A percentile compares a stretch with the other conserved stretches of the same genome.
phyloP scores from a whole-genome alignment of 768 basidiomycete species.

The Sporobolomyces phaffii region DNA sequence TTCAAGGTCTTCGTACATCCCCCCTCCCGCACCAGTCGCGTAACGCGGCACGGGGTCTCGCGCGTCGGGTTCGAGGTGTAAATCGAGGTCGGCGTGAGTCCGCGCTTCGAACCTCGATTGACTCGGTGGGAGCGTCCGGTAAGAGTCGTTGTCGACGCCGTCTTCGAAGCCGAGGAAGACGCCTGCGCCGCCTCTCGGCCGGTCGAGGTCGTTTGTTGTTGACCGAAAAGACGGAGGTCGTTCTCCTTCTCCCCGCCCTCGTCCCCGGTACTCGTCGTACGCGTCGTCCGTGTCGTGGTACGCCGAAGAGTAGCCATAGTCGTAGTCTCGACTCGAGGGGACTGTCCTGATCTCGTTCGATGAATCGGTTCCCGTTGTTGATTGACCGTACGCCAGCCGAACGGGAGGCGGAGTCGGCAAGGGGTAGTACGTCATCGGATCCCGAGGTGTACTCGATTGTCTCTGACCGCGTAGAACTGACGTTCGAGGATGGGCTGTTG shows the following conservation, averaged over 20 bases:
- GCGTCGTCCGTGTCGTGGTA: background rate
- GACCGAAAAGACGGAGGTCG: background rate
- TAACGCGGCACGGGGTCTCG: slow-evolving; percentile 10
- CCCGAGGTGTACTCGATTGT: too few relatives aligned
- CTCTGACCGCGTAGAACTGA: too few relatives aligned
- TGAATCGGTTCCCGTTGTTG: background rate
- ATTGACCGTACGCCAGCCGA: background rate
- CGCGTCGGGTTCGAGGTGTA: slow-evolving; percentile 11
- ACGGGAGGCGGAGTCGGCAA: background rate
- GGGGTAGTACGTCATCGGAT: slow-evolving; percentile 4
- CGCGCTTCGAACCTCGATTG: background rate
- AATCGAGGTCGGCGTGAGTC: slow-evolving; percentile 11
- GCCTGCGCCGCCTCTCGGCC: background rate
- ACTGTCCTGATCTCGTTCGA: too few relatives aligned
- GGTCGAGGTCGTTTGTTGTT: slow-evolving; percentile 2
- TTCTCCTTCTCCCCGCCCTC: background rate
- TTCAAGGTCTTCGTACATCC: slow-evolving; percentile 33
- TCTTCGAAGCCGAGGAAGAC: background rate
- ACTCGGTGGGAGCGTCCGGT: background rate
- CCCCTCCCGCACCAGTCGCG: slow-evolving; percentile 36
- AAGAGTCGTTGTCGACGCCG: background rate
- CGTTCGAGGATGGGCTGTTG: too few relatives aligned
- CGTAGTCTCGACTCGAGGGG: too few relatives aligned
- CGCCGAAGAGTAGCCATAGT: background rate
- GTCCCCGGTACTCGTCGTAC: background rate